Evolutionary conservation across 495 filamentous ascomycete species (phyloP).

Genomic region (Collariella sp.): DNA sequence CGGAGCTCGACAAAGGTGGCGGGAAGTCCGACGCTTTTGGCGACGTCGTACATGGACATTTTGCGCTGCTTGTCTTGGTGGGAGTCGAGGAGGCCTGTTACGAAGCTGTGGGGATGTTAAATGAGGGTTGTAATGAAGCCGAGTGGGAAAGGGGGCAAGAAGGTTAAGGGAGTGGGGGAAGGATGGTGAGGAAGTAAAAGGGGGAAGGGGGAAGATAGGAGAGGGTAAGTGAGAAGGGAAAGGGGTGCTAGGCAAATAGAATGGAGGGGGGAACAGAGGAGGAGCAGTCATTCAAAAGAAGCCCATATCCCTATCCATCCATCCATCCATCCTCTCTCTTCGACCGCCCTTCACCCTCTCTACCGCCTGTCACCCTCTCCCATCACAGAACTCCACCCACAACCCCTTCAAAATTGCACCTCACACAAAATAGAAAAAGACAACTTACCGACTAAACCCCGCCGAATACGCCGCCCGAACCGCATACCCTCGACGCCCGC

Average conservation of each 20-base stretch:
- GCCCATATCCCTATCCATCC: no score
- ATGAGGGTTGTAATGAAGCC: not conserved
- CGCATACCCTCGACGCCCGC: constrained; percentile 30
- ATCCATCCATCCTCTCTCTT: no score
- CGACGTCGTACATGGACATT: constrained; percentile 74
- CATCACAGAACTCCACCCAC: no score
- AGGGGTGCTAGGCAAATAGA: no score
- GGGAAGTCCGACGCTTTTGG: constrained; percentile 65
- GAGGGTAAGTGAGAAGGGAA: no score
- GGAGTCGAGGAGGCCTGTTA: constrained; percentile 77
- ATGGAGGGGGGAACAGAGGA: no score
- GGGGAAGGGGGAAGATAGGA: no score
- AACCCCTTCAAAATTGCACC: not conserved
- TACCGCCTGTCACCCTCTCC: no score
- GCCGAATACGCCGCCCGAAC: constrained; percentile 40
- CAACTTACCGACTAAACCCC: constrained; percentile 42
- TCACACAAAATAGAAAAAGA: not conserved
- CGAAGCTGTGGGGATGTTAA: constrained; percentile 52
- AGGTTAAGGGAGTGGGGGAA: not conserved
- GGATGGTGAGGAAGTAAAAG: not conserved
- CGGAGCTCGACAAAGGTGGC: constrained; percentile 81
- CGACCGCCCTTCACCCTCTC: no score
- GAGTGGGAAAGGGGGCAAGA: not conserved
- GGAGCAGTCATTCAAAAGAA: no score
- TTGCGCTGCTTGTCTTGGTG: constrained; percentile 60